Conservation (phyloP, 768 basidiomycete species). For the Leccinum longicurvipes region DNA sequence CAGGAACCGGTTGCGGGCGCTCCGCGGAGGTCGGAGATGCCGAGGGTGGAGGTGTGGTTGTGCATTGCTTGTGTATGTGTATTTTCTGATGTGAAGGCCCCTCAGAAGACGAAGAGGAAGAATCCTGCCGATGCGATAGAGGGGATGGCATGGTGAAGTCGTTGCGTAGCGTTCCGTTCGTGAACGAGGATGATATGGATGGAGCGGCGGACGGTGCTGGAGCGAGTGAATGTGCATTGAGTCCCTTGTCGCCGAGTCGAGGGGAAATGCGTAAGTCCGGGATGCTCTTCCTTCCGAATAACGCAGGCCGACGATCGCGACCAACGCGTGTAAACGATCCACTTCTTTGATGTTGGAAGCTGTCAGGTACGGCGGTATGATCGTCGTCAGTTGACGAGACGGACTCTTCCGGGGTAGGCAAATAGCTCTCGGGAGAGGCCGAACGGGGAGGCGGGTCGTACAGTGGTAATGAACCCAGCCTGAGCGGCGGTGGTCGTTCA, state of each 20-base stretch:
- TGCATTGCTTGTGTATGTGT: slow-evolving; percentile 21
- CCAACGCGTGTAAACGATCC: slow-evolving; percentile 47
- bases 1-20: slow-evolving; percentile 42
- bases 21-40: slow-evolving; percentile 40
- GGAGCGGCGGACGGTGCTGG: slow-evolving; percentile 13
- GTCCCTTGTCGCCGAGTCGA: slow-evolving; percentile 35
- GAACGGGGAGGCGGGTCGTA: slow-evolving; percentile 45
- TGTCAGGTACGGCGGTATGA: slow-evolving; percentile 28
- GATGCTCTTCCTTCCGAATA: slow-evolving; percentile 74
- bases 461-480: slow-evolving; percentile 42
- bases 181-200: slow-evolving; percentile 6
- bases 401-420: slow-evolving; percentile 57
- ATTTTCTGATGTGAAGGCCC: slow-evolving; percentile 21
- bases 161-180: slow-evolving; percentile 15
- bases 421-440: slow-evolving; percentile 50
- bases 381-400: slow-evolving; percentile 48
- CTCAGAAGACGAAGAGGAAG: slow-evolving; percentile 39
- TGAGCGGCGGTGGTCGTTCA: slow-evolving; percentile 48
- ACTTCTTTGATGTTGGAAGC: slow-evolving; percentile 43
- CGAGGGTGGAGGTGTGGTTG: slow-evolving; percentile 32
- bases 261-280: slow-evolving; percentile 68
- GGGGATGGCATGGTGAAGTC: slow-evolving; percentile 39
- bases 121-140: slow-evolving; percentile 44
- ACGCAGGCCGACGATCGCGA: slow-evolving; percentile 34
- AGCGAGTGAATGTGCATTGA: slow-evolving; percentile 26